Evolutionary conservation across 495 filamentous ascomycete genomes (phyloP).

Genomic region (Elaphomyces granulatus): DNA sequence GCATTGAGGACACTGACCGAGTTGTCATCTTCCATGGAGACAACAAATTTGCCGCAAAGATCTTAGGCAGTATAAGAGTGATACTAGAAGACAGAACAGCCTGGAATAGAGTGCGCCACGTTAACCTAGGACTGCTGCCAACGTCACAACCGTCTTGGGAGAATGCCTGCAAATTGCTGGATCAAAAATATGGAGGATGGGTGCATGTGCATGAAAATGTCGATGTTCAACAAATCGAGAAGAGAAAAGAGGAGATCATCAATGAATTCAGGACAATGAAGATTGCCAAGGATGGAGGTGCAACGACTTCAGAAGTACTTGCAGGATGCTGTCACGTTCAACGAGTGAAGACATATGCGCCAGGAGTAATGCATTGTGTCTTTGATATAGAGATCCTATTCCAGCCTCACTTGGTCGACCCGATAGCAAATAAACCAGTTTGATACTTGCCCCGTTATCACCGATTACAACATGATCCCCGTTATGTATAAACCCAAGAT

Average conservation of each 20-base stretch:
- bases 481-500: no score
- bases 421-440: no score
- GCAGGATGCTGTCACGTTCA: constrained; percentile 67
- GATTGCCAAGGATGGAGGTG: not conserved
- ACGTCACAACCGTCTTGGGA: constrained; percentile 51
- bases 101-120: constrained; percentile 40
- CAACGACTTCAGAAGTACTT: not conserved
- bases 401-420: no score
- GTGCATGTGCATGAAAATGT: constrained; percentile 84
- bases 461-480: no score
- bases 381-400: constrained; percentile 52
- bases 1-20: constrained; percentile 18
- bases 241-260: constrained; percentile 26
- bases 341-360: constrained; percentile 79
- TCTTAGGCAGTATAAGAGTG: constrained; percentile 24
- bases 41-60: constrained; percentile 40
- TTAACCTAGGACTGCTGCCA: constrained; percentile 73
- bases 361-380: constrained; percentile 81
- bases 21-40: constrained; percentile 58
- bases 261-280: constrained; percentile 7
- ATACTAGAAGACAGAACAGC: constrained; percentile 12
- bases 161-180: constrained; percentile 45
- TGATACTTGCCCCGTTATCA: no score
- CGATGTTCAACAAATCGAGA: constrained; percentile 43
- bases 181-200: constrained; percentile 42